Base-by-base conservation (phyloP, 2,329 filamentous ascomycete genomes). In the Penicillium hordei region DNA sequence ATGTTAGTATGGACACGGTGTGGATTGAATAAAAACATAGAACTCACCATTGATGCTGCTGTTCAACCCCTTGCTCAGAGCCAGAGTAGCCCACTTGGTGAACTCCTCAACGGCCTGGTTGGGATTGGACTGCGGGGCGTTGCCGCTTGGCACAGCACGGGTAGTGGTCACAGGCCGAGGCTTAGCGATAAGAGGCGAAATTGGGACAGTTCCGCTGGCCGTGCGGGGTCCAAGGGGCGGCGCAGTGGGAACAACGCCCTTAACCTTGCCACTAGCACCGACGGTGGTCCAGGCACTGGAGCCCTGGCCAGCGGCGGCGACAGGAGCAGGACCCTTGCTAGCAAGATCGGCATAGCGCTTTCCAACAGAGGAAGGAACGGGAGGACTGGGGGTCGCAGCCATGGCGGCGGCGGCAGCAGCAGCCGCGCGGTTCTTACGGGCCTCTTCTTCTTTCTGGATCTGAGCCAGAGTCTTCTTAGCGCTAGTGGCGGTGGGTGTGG, bases 331-430 rank as follows among this genome's bases (percentile, higher is more conserved):
- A 31, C 81, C 81, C 80, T 97, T 97, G 73, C 91, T 87, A 7
- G 94, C 94, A 29, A 99, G 85, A 73, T 97, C 94, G 21, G 94
- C 93, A 74, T 97, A 97, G 55, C 93, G 89, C 80, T 97, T 97
- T 39, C 90, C 89, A 60, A 76, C 74, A 10, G 81, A 74, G 42
- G 81, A 67, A 27, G 77, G 69, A 31, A 76, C 75, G 12, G 77
- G 72, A 38, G 78, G 76, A 58, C 79, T 76, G 6, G 74, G 68
- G 39, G 72, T 75, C 27, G 75, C 78, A 25, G 79, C 75, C 65
- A 75, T 73, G 3, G 81, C 76, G 7, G 61, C 72, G 5, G 77
- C 72, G 10, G 72, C 76, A 0, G 76, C 80, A 34, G 79, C 79
- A 36, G 79, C 81, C 43, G 86, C 84, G 72, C 89, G 91, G 68